These are phyloP conservation scores for Leishmania amazonensis DNA, from an alignment of 208 protist genomes.

Conservation along the genomic window DNA sequence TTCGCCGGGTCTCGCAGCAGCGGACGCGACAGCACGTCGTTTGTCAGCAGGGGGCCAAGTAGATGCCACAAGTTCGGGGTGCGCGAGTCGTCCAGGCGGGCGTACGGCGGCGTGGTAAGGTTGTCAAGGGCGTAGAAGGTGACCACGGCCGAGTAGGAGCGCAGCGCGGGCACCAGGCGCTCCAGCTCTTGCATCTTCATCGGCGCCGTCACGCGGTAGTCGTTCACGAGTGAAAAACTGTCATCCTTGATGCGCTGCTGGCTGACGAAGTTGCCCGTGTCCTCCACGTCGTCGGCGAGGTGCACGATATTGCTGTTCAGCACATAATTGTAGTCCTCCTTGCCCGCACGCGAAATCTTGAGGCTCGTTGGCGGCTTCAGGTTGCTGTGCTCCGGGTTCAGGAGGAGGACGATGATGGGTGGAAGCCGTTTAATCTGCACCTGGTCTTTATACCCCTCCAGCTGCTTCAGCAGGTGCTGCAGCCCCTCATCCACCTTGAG, in stretches of 20 bases:
- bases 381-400: constrained; percentile 89
- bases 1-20: constrained; percentile 57
- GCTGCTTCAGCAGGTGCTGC: constrained; percentile 89
- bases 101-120: constrained; percentile 65
- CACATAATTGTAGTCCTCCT: constrained; percentile 89
- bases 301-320: constrained; percentile 89
- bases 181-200: constrained; percentile 80
- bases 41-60: constrained; percentile 75
- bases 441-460: constrained; percentile 78
- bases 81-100: constrained; percentile 62
- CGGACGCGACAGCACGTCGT: constrained; percentile 75
- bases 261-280: constrained; percentile 88
- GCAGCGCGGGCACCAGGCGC: constrained; percentile 70
- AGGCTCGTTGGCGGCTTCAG: constrained; percentile 84
- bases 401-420: constrained; percentile 86
- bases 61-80: constrained; percentile 81
- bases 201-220: constrained; percentile 84
- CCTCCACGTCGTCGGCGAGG: constrained; percentile 85
- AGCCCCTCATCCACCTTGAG: constrained; percentile 91
- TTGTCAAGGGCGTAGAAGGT: constrained; percentile 85
- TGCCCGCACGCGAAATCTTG: constrained; percentile 77
- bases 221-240: constrained; percentile 83
- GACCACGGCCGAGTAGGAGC: constrained; percentile 79
- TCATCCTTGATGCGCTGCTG: constrained; percentile 88
- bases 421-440: constrained; percentile 88